Base-by-base conservation (phyloP, 129 eudicot species). In the Rutidosis leptorrhynchoides region DNA sequence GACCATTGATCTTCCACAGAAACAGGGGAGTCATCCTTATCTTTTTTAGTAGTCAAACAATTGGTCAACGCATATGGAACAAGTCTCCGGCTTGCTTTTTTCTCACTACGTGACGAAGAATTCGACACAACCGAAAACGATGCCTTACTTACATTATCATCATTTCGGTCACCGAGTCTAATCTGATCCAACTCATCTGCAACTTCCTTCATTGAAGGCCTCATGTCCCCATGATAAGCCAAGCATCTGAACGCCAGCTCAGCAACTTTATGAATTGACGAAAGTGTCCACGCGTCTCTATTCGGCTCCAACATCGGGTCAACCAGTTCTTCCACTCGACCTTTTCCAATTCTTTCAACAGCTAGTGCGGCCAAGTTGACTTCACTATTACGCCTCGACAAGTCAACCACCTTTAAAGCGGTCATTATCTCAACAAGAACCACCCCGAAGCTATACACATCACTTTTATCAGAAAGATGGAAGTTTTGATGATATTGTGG, bases 181-280 rank as follows among this genome's bases (percentile, higher is more conserved):
- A 92, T 82, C 74, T 78, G 90, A 60, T 92, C 96, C 27, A 92
- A 77, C 79, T 92, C 98, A 7, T 85, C 87, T 14, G 95, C 91
- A 79, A 92, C 98, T 72, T 92, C 98, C 68, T 64, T 80, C 98
- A 92, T 88, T 6, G 98, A 83, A 21, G 98, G 98, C 46, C 98
- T 88, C 95, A 85, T 81, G 68, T 92, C 98, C 54, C 95, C 81
- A 46, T 88, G 96, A 74, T 81, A 92, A 46, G 98, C 96, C 62
- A 92, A 89, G 70, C 98, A 92, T 62, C 96, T 79, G 66, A 92
- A 92, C 1, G 96, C 98, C 82, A 92, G 81, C 81, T 92, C 98
- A 26, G 96, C 98, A 16, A 88, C 95, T 67, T 79, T 88, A 81
- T 88, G 91, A 67, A 92, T 61, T 1, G 96, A 92, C 19, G 95